Base-by-base conservation (phyloP, 768 basidiomycete species). In the Termitomyces sp. region DNA sequence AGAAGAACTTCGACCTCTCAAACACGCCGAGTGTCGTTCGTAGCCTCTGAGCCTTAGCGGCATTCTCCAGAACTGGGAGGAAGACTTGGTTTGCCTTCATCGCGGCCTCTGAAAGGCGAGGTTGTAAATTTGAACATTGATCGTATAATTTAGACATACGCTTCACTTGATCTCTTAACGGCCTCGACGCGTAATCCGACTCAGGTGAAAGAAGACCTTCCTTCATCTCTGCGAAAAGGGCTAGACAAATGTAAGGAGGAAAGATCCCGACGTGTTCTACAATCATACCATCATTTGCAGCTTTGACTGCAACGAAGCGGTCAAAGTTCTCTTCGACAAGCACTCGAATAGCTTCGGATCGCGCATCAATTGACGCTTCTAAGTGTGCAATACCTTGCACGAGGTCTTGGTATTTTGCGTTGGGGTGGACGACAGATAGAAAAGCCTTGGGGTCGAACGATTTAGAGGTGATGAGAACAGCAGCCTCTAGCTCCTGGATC, bases 291-390 rank as follows among this genome's bases (percentile, higher is more conserved):
- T 96, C 96, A n/a, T 92, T 96, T 9, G 91, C 92, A 9, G 93
- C 92, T 69, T 99, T 99, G 59, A 99, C 96, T 3, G 93, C 92
- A 17, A 98, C 96, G 69, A 98, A 99, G 12, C 94, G 83, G 75
- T 98, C 96, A 73, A 98, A 98, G 73, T 98, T 97, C 67, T 98
- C 94, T 72, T 98, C 96, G 10, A 99, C 97, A 37, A 99, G 81
- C 25, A 96, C 86, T 45, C 95, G 82, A 60, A 98, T 88, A n/a
- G 96, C 97, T 66, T 96, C 92, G 1, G 94, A 96, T 48, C 96
- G 86, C 2, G 89, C 83, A 68, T 98, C 96, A 60, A 98, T 88
- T 12, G 92, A 89, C 8, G 84, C 76, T 64, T 86, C 84, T 7
- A 98, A 80, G 63, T 88, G 85, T 0, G 82, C 71, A 32, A 94